Evolutionary conservation across 805 yeast genomes (phyloP).

Genomic region (Yamadazyma laniorum): DNA sequence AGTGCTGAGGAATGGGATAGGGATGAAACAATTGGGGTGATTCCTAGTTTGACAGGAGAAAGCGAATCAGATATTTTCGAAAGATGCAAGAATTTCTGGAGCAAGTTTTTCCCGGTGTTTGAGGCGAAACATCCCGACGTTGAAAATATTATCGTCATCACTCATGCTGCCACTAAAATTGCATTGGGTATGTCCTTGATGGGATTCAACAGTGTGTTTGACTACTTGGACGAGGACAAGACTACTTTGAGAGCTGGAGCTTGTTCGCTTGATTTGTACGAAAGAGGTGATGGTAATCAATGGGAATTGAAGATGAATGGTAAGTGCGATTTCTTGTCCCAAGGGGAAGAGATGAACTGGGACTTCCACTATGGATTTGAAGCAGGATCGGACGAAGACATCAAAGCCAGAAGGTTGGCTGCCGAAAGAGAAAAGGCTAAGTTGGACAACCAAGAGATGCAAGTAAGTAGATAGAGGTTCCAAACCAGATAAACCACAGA

Average conservation of each 20-base stretch:
- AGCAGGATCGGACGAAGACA: constrained; percentile 89
- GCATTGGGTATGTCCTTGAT: constrained; percentile 79
- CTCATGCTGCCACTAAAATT: constrained; percentile 93
- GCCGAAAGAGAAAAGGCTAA: constrained; percentile 20
- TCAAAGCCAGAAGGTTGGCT: constrained; percentile 49
- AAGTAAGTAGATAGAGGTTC: constrained; percentile 20
- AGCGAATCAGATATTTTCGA: constrained; percentile 63
- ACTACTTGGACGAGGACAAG: constrained; percentile 44
- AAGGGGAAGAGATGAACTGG: constrained; percentile 96
- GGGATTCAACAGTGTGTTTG: constrained; percentile 51
- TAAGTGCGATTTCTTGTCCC: constrained; percentile 60
- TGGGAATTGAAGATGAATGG: constrained; percentile 77
- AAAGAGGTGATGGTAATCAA: constrained; percentile 18
- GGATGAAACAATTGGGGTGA: constrained; percentile 53
- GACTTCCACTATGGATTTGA: constrained; percentile 71
- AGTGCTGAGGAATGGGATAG: constrained; percentile 34
- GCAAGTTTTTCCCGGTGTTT: constrained; percentile 54
- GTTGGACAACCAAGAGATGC: constrained; percentile 22
- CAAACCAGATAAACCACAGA: constrained; percentile 5
- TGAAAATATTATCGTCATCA: constrained; percentile 65
- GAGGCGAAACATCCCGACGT: constrained; percentile 58
- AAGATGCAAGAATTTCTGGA: constrained; percentile 58
- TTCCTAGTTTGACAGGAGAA: constrained; percentile 73
- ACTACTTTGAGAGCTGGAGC: constrained; percentile 67
- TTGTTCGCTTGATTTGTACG: constrained; percentile 74